A percentile compares a stretch with the other conserved stretches of the same genome.
Conservation (phyloP, 805 yeast species). For the Wickerhamomyces pijperi region DNA sequence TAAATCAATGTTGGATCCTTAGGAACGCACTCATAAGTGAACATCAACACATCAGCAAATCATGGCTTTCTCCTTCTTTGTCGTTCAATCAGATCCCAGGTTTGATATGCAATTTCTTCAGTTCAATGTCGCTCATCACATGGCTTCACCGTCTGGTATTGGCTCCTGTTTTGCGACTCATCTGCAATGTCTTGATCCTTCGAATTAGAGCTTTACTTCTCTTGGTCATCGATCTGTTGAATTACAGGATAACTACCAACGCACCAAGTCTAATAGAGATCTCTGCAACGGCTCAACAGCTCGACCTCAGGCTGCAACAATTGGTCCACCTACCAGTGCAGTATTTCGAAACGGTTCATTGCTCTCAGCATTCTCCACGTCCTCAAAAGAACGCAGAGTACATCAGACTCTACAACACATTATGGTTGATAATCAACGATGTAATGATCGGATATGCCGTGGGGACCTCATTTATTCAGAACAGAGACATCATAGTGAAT, state of each 20-base stretch:
- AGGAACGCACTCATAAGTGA: background rate
- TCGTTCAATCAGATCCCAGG: background rate
- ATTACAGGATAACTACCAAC: conserved; percentile 14
- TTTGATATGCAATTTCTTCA: too few relatives aligned
- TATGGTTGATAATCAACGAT: conserved; percentile 85
- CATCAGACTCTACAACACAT: conserved; percentile 70
- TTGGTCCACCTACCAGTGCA: conserved; percentile 72
- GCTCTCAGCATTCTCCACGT: conserved; percentile 16
- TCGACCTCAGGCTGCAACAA: conserved; percentile 70
- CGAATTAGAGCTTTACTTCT: conserved; percentile 9
- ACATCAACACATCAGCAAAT: background rate
- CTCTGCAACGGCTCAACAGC: conserved; percentile 64
- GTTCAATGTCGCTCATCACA: too few relatives aligned
- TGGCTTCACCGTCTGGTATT: too few relatives aligned
- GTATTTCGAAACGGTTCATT: conserved; percentile 39
- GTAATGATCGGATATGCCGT: conserved; percentile 59
- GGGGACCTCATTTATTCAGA: conserved; percentile 34
- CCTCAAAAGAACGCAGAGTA: conserved; percentile 47
- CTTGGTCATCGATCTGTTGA: conserved; percentile 16
- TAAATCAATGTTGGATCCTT: background rate
- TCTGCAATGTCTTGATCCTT: too few relatives aligned
- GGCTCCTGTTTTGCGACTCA: too few relatives aligned
- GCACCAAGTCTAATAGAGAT: conserved; percentile 24
- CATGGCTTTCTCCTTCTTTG: background rate
- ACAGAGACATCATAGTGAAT: conserved; percentile 18